Evolutionary conservation across 1,284 basidiomycete genomes (phyloP), one percentile per base, ranked within the genome.

Genomic region (Neonothopanus nambi): DNA sequence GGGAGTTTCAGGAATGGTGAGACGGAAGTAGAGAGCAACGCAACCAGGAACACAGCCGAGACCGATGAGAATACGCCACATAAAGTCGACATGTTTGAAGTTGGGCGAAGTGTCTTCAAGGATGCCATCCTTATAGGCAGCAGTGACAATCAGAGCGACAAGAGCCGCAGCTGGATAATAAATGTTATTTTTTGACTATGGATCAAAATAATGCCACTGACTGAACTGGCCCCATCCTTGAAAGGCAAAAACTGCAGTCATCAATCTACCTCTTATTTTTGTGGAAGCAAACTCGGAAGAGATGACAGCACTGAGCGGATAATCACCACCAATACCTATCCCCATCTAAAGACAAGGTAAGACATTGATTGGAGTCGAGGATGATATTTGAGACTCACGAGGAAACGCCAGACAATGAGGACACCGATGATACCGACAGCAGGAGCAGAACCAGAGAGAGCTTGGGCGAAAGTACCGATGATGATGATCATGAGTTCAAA

Each of bases 231-330:
- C 86, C 82, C 84, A 88, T 28, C 86, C 87, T 58, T 87, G 85
- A 30, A 74, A 68, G 0, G 85, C 80, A 60, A 90, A 90, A 2
- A 87, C 85, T 4, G 83, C 84, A 2, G 81, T 80, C 82, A 90
- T 87, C 68, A 91, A 77, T 2, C 85, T 75, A 48, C 88, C 88
- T 58, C 88, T 80, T 26, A 85, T 87, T 55, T 80, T 78, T 33
- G 84, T 86, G 0, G 87, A 79, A 3, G 91, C 85, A 62, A 92
- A 93, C 65, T 94, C 91, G 30, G 83, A 86, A 4, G 83, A 80
- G 57, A 87, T 87, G 57, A 85, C 79, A 1, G 85, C 83, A 46
- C 73, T 78, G 3, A 87, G 67, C 20, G 85, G 85, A 59, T 87
- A 87, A 61, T 87, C 84, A 39, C 91, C 91, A 26, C 89, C 85